Conservation (phyloP, 129 eudicot species). For the Mikania micrantha region DNA sequence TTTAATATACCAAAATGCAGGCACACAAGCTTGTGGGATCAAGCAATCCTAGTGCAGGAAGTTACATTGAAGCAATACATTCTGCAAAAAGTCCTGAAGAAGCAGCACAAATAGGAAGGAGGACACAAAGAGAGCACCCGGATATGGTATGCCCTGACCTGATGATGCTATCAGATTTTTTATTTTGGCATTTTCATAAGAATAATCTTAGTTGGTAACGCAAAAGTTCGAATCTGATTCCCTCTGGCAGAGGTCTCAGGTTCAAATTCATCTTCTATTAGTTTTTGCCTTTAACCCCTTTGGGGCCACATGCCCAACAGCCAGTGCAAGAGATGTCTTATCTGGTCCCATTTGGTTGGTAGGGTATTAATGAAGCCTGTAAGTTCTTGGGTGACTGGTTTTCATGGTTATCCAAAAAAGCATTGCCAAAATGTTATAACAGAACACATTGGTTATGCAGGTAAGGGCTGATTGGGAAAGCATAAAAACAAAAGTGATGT, state of each 20-base stretch:
- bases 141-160: slow-evolving; percentile 50
- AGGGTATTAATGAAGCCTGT: not conserved
- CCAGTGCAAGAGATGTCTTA: not conserved
- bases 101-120: slow-evolving; percentile 94
- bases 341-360: not conserved
- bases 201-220: not conserved
- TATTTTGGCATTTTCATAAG: not conserved
- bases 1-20: slow-evolving; percentile 23
- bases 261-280: not conserved
- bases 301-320: not conserved
- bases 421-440: not conserved
- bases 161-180: not conserved
- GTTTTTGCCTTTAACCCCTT: not conserved
- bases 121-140: slow-evolving; percentile 62
- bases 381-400: not conserved
- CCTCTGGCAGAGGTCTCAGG: not conserved
- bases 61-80: slow-evolving; percentile 46
- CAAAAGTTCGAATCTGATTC: not conserved
- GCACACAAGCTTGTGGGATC: slow-evolving; percentile 78
- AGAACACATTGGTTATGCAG: not conserved
- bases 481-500: slow-evolving; percentile 36
- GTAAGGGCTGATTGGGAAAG: slow-evolving; percentile 8
- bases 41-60: slow-evolving; percentile 49
- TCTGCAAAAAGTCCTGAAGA: slow-evolving; percentile 90
- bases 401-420: not conserved